Conservation (phyloP, 164 flowering plant species). For the Berberis thunbergii region DNA sequence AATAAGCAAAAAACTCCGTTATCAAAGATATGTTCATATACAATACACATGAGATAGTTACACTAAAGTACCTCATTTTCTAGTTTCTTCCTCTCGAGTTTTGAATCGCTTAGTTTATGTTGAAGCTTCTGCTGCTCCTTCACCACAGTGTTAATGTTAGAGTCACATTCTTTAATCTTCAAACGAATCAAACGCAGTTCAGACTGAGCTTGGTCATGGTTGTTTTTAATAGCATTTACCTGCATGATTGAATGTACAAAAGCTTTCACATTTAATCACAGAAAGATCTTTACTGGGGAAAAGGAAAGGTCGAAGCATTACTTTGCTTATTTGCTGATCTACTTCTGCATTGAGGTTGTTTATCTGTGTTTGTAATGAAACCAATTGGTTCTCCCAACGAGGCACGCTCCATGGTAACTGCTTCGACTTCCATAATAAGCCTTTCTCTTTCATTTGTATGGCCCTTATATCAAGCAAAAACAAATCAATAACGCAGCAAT, state of each 20-base stretch:
- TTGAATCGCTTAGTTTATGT: constrained; percentile 55
- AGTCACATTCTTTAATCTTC: constrained; percentile 88
- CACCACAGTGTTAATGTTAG: constrained; percentile 55
- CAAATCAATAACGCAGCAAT: neutral
- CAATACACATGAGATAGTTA: constrained; percentile 1
- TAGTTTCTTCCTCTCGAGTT: constrained; percentile 76
- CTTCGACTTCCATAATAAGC: constrained; percentile 91
- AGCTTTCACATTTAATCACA: neutral
- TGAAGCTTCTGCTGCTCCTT: constrained; percentile 82
- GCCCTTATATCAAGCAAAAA: constrained; percentile 32
- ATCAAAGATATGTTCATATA: neutral
- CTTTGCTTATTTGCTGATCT: constrained; percentile 51
- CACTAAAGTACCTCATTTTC: constrained; percentile 73
- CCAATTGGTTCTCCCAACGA: constrained; percentile 68
- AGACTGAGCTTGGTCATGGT: constrained; percentile 50
- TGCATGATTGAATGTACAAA: constrained; percentile 14
- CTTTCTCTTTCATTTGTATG: constrained; percentile 82
- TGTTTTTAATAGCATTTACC: constrained; percentile 46
- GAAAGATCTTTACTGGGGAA: neutral
- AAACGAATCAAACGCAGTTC: constrained; percentile 47
- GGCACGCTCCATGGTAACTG: constrained; percentile 49
- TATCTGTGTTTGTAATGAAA: constrained; percentile 41
- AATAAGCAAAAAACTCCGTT: constrained; percentile 1
- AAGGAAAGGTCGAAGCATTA: constrained; percentile 2
- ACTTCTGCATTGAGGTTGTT: constrained; percentile 45